Base-by-base conservation (phyloP, 2,329 filamentous ascomycete species). In the Epichloe sp. region DNA sequence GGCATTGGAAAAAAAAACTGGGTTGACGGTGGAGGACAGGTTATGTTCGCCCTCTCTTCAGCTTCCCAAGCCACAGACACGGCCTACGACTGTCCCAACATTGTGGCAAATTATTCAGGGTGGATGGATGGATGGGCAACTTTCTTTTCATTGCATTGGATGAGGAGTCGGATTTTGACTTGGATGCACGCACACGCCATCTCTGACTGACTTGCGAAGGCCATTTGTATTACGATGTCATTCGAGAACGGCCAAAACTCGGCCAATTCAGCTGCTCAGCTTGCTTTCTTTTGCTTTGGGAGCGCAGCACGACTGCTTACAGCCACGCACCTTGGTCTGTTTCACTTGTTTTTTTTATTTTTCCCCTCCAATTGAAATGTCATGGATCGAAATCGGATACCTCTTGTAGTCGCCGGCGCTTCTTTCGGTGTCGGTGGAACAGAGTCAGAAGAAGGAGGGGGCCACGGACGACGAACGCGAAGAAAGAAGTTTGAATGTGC, bases 81-180 rank as follows among this genome's bases (percentile, higher is more conserved):
- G 47, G 54, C 41, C 17, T 38, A 50, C 49, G 34, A 35, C 45
- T 51, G 47, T 49, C 47, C 48, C 38, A 35, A 49, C 35, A 23
- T 21, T 38, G 46, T 49, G 50, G 40, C 21, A 40, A 40, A 40
- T n/a, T 34, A 19, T 12, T 40, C 8, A 21, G 23, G 42, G 23
- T 46, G 53, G 47, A 56, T 56, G 57, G 47, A 56, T 56, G 57
- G 51, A 58, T 49, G 51, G 57, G 54, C 54, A 57, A 51, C 50
- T 51, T 46, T 58, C 50, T 61, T 62, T 62, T 62, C 58, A 62
- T 59, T 65, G 67, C 67, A 69, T 67, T 57, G 64, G 62, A 64
- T 53, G 63, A 61, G 62, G 67, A 68, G 65, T 68, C 63, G 62
- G 63, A 60, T 62, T 68, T 60, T 65, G 59, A 60, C 60, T 63